phyloP scores from a whole-genome alignment of 331 rosid genomes.

The Phaseolus coccineus region DNA sequence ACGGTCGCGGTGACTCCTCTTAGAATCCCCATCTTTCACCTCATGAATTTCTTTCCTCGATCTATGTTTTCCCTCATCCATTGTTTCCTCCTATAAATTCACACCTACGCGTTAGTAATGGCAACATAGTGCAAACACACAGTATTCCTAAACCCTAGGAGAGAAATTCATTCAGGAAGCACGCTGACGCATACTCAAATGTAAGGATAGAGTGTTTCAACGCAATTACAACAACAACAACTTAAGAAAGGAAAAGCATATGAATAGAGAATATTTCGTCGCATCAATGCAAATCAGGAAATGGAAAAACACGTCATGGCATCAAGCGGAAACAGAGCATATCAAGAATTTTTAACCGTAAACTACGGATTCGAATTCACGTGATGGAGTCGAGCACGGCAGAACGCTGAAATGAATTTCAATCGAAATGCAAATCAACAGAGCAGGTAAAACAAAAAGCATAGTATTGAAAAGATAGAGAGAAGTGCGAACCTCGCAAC shows the following conservation, averaged over 20 bases:
- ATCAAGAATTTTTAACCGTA: not conserved
- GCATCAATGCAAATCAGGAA: not conserved
- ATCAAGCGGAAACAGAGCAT: not conserved
- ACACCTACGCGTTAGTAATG: not conserved
- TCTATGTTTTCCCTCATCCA: conserved; percentile 72
- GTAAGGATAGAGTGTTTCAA: not conserved
- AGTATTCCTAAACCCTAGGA: conserved; percentile 3
- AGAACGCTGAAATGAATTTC: not conserved
- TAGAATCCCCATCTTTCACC: conserved; percentile 62
- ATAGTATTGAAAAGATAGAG: not conserved
- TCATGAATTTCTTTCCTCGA: conserved; percentile 62
- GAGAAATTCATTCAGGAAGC: not conserved
- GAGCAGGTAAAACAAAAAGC: not conserved
- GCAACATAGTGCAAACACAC: not conserved
- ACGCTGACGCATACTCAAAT: not conserved
- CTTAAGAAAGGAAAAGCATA: not conserved
- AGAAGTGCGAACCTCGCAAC: not conserved
- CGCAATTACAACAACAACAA: not conserved
- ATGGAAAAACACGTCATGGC: not conserved
- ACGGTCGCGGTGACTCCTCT: conserved; percentile 70
- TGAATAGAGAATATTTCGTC: not conserved
- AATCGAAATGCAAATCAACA: not conserved
- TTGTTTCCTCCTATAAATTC: conserved; percentile 35
- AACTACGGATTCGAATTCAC: conserved; percentile 1
- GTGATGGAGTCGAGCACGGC: not conserved